Percentiles rank a stretch among this genome's conserved stretches.
phyloP scores from a whole-genome alignment of 768 basidiomycete species.

The Tephrocybe rancida region DNA sequence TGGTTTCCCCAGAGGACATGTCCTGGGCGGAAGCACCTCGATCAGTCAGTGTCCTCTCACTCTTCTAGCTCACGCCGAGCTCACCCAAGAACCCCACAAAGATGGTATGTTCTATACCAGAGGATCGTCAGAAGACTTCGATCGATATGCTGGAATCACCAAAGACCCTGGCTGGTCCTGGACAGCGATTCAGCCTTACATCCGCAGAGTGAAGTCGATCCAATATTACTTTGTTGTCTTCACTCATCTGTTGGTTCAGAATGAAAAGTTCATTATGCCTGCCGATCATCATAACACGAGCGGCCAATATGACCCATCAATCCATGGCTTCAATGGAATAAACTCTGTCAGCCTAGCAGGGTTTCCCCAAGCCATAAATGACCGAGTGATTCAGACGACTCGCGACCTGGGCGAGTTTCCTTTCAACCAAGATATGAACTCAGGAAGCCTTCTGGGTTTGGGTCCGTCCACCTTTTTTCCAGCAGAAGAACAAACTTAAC shows the following conservation, averaged over 20 bases:
- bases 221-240: not conserved
- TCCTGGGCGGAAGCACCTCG: constrained; percentile 32
- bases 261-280: constrained; percentile 32
- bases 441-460: constrained; percentile 26
- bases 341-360: constrained; percentile 32
- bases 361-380: constrained; percentile 27
- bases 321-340: constrained; percentile 32
- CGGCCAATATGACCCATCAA: constrained; percentile 29
- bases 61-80: not conserved
- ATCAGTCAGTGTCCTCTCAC: constrained; percentile 22
- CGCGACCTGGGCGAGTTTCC: constrained; percentile 26
- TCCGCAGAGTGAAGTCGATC: constrained; percentile 28
- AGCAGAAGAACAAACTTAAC: not conserved
- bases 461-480: constrained; percentile 16
- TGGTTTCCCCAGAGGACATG: constrained; percentile 25
- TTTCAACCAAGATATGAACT: constrained; percentile 26
- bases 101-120: constrained; percentile 34
- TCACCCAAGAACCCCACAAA: not conserved
- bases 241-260: constrained; percentile 20
- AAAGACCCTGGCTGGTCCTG: constrained; percentile 36
- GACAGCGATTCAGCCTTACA: constrained; percentile 27
- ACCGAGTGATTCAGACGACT: constrained; percentile 29
- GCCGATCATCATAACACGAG: constrained; percentile 35
- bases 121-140: constrained; percentile 32
- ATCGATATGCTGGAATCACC: constrained; percentile 29